Evolutionary conservation across 495 filamentous ascomycete species (phyloP).

Genomic region (Achaetomiella virescens): DNA sequence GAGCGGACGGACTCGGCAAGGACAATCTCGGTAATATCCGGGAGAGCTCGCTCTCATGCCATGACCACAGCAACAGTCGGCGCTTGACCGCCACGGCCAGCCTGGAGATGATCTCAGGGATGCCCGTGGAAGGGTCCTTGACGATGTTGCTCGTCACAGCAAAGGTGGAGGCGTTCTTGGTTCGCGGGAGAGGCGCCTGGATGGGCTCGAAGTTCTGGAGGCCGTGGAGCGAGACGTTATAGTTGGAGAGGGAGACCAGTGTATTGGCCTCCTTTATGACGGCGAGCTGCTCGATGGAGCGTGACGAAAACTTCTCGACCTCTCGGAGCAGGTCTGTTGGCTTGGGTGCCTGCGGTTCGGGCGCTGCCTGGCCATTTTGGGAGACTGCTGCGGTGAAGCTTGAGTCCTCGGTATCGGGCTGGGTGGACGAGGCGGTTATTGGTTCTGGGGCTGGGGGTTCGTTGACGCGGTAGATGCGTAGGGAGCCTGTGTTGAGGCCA

Average conservation of each 20-base stretch:
- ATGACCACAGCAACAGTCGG: slow-evolving; percentile 83
- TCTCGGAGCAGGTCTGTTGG: slow-evolving; percentile 83
- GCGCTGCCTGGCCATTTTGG: slow-evolving; percentile 20
- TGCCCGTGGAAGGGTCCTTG: slow-evolving; percentile 76
- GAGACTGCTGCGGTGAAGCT: slow-evolving; percentile 7
- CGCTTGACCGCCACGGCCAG: slow-evolving; percentile 90
- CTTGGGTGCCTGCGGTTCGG: slow-evolving; percentile 39
- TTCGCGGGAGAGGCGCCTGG: slow-evolving; percentile 59
- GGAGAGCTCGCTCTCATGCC: slow-evolving; percentile 88
- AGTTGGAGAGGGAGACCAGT: slow-evolving; percentile 84
- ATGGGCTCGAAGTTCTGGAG: slow-evolving; percentile 73
- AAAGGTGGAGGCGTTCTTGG: slow-evolving; percentile 82
- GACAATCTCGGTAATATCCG: slow-evolving; percentile 67
- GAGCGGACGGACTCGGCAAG: slow-evolving; percentile 74
- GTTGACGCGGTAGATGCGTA: slow-evolving; percentile 88
- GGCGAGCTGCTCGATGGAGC: slow-evolving; percentile 85
- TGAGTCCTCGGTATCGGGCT: neutral
- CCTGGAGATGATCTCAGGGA: slow-evolving; percentile 83
- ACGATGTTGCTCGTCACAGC: slow-evolving; percentile 92
- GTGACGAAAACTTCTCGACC: slow-evolving; percentile 84
- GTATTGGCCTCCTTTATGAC: slow-evolving; percentile 90
- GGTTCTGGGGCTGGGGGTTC: slow-evolving; percentile 34
- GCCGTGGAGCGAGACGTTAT: slow-evolving; percentile 80
- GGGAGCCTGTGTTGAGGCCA: slow-evolving; percentile 79
- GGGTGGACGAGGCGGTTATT: slow-evolving; percentile 14